Base-by-base conservation (phyloP, 352 stramenopile species). In the Globisporangium solare region DNA sequence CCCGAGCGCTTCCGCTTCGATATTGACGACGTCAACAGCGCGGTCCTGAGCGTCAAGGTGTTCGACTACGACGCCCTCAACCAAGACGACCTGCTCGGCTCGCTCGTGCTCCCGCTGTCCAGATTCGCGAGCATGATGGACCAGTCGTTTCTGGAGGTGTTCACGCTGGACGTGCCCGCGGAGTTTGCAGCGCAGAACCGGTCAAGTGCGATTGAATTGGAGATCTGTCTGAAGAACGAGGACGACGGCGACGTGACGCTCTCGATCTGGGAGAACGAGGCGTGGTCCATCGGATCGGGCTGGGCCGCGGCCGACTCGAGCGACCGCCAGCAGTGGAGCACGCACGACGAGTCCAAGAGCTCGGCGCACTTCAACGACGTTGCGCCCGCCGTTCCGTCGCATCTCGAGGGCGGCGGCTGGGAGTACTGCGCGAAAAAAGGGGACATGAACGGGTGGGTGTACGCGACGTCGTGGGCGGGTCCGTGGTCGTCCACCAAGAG, bases 51-150 rank as follows among this genome's bases (percentile, higher is more conserved):
- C 39, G 61, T 87, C 46, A 60, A 79, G 17, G 74, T 92, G 0
- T 88, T 76, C 48, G 82, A 89, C 64, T 71, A 86, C 67, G 81
- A 92, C 51, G 70, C 70, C 2, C 63, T 86, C 40, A 88, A 76
- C 58, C 56, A 69, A 11, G 76, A 89, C 61, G 79, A 89, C 54
- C 58, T 88, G n/a, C 69, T 92, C 40, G 79, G 69, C 13, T 70
- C 67, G 39, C 61, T 86, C 24, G 71, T 79, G 22, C 43, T 89
- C 12, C 75, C 76, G 13, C 62, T 87, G 11, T 68, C 76, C 37
- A 75, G 72, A 42, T 86, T 80, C 35, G 51, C 68, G 8, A 63
- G 74, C 55, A 64, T 70, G 51, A 55, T 76, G 58, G 68, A 71
- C 24, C 62, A 76, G 27, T 57, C 72, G 8, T 67, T 82, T 20